phyloP scores from a whole-genome alignment of 192 early-diverging fungal species.

The Thamnidium elegans region DNA sequence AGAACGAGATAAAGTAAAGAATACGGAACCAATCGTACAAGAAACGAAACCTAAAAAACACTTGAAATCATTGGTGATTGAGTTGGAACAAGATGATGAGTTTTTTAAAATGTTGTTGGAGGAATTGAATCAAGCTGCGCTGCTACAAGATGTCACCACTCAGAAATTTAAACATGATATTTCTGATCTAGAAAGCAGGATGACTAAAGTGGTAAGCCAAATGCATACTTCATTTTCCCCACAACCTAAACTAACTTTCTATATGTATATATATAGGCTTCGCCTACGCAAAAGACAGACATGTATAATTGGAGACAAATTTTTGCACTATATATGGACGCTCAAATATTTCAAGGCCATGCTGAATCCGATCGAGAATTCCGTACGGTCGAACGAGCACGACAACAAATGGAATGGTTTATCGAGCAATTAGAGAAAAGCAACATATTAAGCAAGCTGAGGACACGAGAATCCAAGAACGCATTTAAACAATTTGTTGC shows the following conservation, averaged over 20 bases:
- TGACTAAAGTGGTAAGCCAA: slow-evolving; percentile 22
- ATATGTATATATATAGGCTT: slow-evolving; percentile 21
- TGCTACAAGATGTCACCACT: slow-evolving; percentile 11
- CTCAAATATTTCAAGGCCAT: slow-evolving; percentile 65
- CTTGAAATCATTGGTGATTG: slow-evolving; percentile 24
- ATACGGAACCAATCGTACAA: background rate
- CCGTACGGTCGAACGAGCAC: slow-evolving; percentile 49
- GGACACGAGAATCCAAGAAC: slow-evolving; percentile 15
- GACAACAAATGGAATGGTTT: slow-evolving; percentile 62
- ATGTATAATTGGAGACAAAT: slow-evolving; percentile 74
- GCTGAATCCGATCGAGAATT: slow-evolving; percentile 56
- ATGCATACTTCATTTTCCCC: background rate
- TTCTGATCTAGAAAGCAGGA: slow-evolving; percentile 17
- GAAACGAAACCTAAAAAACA: background rate
- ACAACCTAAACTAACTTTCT: too few relatives aligned
- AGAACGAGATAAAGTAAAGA: background rate
- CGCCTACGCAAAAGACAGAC: slow-evolving; percentile 53
- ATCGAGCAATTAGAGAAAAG: slow-evolving; percentile 44
- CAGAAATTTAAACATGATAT: slow-evolving; percentile 28
- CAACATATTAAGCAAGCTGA: slow-evolving; percentile 34
- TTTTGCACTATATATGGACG: slow-evolving; percentile 65
- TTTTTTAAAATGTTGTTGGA: slow-evolving; percentile 32
- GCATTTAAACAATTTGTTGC: slow-evolving; percentile 53
- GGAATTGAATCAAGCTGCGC: slow-evolving; percentile 21
- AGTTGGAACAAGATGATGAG: slow-evolving; percentile 37